phyloP scores from a whole-genome alignment of 192 early-diverging fungal genomes.

The Phycomyces blakesleeanus region DNA sequence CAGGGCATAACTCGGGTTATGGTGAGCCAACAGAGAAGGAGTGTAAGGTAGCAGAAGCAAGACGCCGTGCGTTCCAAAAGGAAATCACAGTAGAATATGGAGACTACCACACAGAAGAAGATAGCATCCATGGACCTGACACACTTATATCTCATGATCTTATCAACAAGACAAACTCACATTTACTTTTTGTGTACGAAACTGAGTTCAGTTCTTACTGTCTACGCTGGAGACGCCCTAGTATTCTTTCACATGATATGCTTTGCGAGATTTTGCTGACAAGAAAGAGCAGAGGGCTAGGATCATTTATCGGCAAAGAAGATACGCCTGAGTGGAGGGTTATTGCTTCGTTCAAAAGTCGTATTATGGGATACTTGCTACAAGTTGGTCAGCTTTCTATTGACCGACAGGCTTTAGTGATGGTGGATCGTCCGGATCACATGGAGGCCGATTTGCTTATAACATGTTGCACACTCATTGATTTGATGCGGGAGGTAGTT shows the following conservation, averaged over 20 bases:
- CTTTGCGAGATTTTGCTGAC: slow-evolving; percentile 22
- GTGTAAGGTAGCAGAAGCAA: slow-evolving; percentile 26
- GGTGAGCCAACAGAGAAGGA: neutral
- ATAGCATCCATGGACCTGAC: neutral
- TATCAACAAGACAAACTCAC: slow-evolving; percentile 17
- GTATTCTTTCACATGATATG: slow-evolving; percentile 31
- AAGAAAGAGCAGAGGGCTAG: neutral
- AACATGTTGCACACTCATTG: slow-evolving; percentile 31
- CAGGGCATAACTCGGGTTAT: neutral
- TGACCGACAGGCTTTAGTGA: slow-evolving; percentile 9
- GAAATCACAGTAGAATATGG: slow-evolving; percentile 32
- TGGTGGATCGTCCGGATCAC: slow-evolving; percentile 9
- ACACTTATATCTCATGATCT: slow-evolving; percentile 9
- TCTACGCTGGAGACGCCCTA: slow-evolving; percentile 30
- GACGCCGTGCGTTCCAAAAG: slow-evolving; percentile 34
- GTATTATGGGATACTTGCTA: slow-evolving; percentile 34
- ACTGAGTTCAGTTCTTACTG: slow-evolving; percentile 17
- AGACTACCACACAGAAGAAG: neutral
- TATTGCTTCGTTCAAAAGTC: slow-evolving; percentile 32
- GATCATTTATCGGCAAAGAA: neutral
- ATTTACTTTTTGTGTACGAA: slow-evolving; percentile 26
- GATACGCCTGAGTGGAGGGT: slow-evolving; percentile 7
- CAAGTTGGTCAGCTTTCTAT: slow-evolving; percentile 27
- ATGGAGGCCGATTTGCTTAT: slow-evolving; percentile 27
- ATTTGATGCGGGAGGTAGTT: slow-evolving; percentile 28